Percentiles rank a stretch among this genome's conserved stretches.
These are phyloP conservation scores for Isatis tinctoria DNA, from an alignment of 345 rosid genomes.

Conservation along the genomic window DNA sequence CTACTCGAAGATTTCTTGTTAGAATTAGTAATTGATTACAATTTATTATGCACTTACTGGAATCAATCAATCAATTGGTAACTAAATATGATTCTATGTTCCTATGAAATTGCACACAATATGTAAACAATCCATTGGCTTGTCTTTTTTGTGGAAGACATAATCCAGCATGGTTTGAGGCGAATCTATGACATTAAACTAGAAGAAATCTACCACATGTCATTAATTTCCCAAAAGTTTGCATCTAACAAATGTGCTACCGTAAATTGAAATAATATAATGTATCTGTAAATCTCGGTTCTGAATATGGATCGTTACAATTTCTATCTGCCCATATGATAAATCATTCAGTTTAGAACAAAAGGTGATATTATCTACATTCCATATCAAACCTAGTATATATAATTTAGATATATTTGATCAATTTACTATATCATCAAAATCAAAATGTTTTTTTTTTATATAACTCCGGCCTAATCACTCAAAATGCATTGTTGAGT, in stretches of 20 bases:
- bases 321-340: not conserved
- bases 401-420: too few relatives aligned
- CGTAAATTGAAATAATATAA: not conserved
- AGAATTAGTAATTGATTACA: slow-evolving; percentile 12
- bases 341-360: not conserved
- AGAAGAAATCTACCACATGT: not conserved
- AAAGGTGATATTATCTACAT: too few relatives aligned
- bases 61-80: slow-evolving; percentile 24
- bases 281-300: not conserved
- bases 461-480: too few relatives aligned
- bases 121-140: slow-evolving; percentile 14
- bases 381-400: not conserved
- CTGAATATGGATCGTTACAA: not conserved
- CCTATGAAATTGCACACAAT: slow-evolving; percentile 25
- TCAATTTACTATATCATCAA: not conserved
- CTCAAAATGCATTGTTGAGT: not conserved
- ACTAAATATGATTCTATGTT: slow-evolving; percentile 32
- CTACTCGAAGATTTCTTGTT: slow-evolving; percentile 22
- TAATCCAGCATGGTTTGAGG: slow-evolving; percentile 26
- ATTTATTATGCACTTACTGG: not conserved
- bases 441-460: too few relatives aligned
- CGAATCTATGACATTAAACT: slow-evolving; percentile 17
- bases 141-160: slow-evolving; percentile 23
- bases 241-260: not conserved
- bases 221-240: not conserved